Conservation (phyloP, 495 filamentous ascomycete genomes). For the Daldinia childiae region DNA sequence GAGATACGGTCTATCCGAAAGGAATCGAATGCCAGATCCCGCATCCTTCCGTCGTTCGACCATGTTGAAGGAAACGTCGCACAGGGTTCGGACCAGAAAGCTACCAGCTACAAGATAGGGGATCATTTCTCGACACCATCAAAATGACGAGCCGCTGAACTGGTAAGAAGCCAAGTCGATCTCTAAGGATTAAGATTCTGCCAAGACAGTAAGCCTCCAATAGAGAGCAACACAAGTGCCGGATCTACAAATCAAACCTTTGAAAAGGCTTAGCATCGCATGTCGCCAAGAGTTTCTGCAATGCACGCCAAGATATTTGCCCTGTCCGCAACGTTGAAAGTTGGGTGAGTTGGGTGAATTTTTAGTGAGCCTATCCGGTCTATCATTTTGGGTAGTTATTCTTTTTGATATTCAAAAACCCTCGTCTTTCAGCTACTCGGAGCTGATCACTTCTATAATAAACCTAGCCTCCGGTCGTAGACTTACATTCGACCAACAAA, state of each 20-base stretch:
- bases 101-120: constrained; percentile 14
- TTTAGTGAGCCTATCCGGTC: background rate
- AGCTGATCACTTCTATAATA: constrained; percentile 32
- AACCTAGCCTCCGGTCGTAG: constrained; percentile 14
- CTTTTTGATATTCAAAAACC: constrained; percentile 1
- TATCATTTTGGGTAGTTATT: too few relatives aligned
- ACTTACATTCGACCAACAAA: constrained; percentile 13
- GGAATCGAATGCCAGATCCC: constrained; percentile 2
- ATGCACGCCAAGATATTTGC: constrained; percentile 31
- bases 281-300: constrained; percentile 29
- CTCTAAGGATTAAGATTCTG: constrained; percentile 27
- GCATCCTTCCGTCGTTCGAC: constrained; percentile 1
- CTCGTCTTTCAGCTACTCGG: background rate
- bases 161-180: constrained; percentile 34
- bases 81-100: background rate
- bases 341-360: background rate
- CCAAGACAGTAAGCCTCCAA: constrained; percentile 19
- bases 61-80: constrained; percentile 28
- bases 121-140: constrained; percentile 9
- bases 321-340: constrained; percentile 19
- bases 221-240: constrained; percentile 17
- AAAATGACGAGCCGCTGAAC: constrained; percentile 31
- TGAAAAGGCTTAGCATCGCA: constrained; percentile 28
- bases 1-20: background rate
- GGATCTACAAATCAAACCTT: constrained; percentile 30